Base-by-base conservation (phyloP, 106 monocot genomes). In the Apostasia shenzhenica region DNA sequence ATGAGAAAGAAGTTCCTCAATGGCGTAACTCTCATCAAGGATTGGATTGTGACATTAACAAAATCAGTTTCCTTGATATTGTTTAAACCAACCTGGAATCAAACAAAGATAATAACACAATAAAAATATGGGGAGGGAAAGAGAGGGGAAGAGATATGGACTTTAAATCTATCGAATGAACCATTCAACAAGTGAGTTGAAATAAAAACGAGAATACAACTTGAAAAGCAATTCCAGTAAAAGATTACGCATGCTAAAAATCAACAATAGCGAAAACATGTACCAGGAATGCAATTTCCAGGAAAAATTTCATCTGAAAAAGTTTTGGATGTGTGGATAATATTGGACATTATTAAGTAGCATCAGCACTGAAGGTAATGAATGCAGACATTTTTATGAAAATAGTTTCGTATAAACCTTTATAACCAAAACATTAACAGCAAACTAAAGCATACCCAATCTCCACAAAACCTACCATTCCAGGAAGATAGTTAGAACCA, bases 11-110 rank as follows among this genome's bases (percentile, higher is more conserved):
- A 93, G 70, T 93, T 99, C 73, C 99, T 93, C 37, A 99, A 63
- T 39, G 99, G 99, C 59, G 93, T 93, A 43, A 99, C 85, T 64
- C 99, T 76, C 99, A 99, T 99, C 60, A 99, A 74, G 44, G 90
- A 99, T 67, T 99, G 99, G 72, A 93, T 93, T 45, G 87, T 99
- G 45, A 99, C 99, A 82, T 99, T 99, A 4, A 99, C 90, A 80
- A 99, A 99, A 80, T 99, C 99, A 2, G 99, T 99, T 71, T 99
- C 99, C 76, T 93, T 93, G 26, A 99, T 99, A 76, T 99, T 99
- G 63, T 99, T 99, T 45, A 99, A 85, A 54, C 99, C 93, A n/a
- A 99, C 90, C 99, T 99, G 77, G 61, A 70, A 61, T 59, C 70
- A 72, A 26, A 26, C 26, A 26, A 26, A 26, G 26, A 26, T 26